phyloP scores from a whole-genome alignment of 2,329 filamentous ascomycete species.

The Arthrinium phaeospermum region DNA sequence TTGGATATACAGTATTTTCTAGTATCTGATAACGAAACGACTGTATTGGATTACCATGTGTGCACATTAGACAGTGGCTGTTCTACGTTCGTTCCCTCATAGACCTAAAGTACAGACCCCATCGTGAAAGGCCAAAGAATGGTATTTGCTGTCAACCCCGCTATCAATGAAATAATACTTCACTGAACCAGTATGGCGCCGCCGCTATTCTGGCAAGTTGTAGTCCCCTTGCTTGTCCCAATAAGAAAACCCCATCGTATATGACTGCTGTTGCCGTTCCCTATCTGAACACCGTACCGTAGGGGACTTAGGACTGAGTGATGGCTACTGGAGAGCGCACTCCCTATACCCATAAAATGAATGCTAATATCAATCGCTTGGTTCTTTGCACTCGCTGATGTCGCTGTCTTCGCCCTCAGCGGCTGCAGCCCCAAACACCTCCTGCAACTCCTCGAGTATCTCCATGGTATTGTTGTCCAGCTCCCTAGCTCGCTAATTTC shows the following conservation, averaged over 20 bases:
- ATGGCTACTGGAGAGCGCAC: background rate
- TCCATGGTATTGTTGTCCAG: background rate
- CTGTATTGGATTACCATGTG: background rate
- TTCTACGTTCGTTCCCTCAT: background rate
- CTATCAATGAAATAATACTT: background rate
- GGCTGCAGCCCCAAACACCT: background rate
- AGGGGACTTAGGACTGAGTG: background rate
- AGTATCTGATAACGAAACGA: too few relatives aligned
- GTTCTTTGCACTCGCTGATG: background rate
- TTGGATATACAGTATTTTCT: too few relatives aligned
- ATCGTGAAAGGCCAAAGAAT: background rate
- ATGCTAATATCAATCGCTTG: slow-evolving; percentile 6
- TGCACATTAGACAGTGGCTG: background rate
- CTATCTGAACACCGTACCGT: background rate
- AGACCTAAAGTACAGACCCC: background rate
- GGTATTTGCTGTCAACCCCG: background rate
- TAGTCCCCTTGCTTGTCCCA: background rate
- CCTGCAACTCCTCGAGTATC: background rate
- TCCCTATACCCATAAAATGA: slow-evolving; percentile 2
- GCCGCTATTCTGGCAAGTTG: background rate
- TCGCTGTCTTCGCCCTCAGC: background rate
- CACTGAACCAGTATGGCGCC: background rate
- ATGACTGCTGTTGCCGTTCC: background rate
- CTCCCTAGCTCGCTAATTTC: background rate
- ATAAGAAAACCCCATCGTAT: background rate